Evolutionary conservation across 2,329 filamentous ascomycete genomes (phyloP), one percentile per base, ranked within the genome.

Genomic region (Trichoderma semiorbis): DNA sequence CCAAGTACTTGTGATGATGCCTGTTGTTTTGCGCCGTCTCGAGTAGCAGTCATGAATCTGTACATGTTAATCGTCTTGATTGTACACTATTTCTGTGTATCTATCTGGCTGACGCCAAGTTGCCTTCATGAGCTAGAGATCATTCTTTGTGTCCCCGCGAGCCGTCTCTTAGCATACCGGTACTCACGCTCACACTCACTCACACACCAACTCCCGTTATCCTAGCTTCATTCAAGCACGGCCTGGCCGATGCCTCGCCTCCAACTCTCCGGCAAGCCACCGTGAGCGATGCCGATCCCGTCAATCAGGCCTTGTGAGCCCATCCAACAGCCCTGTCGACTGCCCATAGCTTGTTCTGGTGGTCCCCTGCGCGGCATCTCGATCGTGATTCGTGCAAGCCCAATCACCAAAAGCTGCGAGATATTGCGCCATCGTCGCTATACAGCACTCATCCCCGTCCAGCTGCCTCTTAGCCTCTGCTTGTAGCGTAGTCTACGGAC

Each of bases 371-470:
- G 32, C 43, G 47, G 34, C 53, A 53, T 66, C 50, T 62, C 26
- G 12, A 64, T 71, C 69, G 47, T 65, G 71, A 70, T 72, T 64
- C 58, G 66, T 70, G 47, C 66, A 30, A 32, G 21, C 60, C 28
- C 71, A 58, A 72, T 72, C 66, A 72, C 71, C 58, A 63, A 70
- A 39, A 65, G 60, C 55, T 55, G 58, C 68, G 36, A 57, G 71
- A 64, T 72, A 72, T 72, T 64, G 71, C 71, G 71, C 71, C 65
- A 70, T 72, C 66, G 71, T 39, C 24, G 34, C 55, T 26, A 32
- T 26, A 30, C 60, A 43, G 18, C 34, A 28, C 14, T n/a, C 32
- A 67, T 69, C 66, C 66, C 53, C 12, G 63, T 34, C 53, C 28
- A 60, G 39, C 55, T 60, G n/a, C 57, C 57, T 60, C n/a, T 60